Conservation (phyloP, 2,329 filamentous ascomycete species). For the Xylariaceae sp. region DNA sequence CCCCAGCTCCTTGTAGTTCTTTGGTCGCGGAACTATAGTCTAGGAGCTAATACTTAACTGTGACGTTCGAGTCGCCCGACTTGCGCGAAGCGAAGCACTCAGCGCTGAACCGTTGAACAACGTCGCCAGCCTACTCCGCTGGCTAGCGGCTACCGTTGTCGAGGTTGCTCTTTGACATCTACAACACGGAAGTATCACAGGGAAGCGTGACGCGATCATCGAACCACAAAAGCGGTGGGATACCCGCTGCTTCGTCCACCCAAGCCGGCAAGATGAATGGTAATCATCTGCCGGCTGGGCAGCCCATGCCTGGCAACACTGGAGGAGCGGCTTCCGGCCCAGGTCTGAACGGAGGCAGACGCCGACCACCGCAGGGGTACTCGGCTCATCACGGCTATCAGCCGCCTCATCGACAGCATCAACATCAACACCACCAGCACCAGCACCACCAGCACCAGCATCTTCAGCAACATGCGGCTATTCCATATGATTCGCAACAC, state of each 20-base stretch:
- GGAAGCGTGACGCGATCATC: slow-evolving; percentile 4
- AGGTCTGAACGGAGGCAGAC: slow-evolving; percentile 32
- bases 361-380: slow-evolving; percentile 35
- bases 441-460: slow-evolving; percentile 30
- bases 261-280: slow-evolving; percentile 72
- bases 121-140: slow-evolving; percentile 1
- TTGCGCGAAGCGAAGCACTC: slow-evolving; percentile 11
- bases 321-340: slow-evolving; percentile 27
- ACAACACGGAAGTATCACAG: background rate
- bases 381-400: slow-evolving; percentile 37
- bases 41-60: slow-evolving; percentile 22
- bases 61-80: slow-evolving; percentile 14
- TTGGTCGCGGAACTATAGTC: slow-evolving; percentile 19
- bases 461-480: slow-evolving; percentile 28
- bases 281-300: slow-evolving; percentile 72
- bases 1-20: background rate
- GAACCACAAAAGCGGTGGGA: slow-evolving; percentile 26
- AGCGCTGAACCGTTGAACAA: background rate
- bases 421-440: slow-evolving; percentile 29
- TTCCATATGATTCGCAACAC: slow-evolving; percentile 41
- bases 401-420: slow-evolving; percentile 28
- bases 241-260: slow-evolving; percentile 36
- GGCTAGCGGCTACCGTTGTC: background rate
- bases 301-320: slow-evolving; percentile 46
- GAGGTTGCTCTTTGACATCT: slow-evolving; percentile 2